These are phyloP conservation scores for Phialocephala subalpina DNA, from an alignment of 2,329 filamentous ascomycete species.

Conservation along the genomic window DNA sequence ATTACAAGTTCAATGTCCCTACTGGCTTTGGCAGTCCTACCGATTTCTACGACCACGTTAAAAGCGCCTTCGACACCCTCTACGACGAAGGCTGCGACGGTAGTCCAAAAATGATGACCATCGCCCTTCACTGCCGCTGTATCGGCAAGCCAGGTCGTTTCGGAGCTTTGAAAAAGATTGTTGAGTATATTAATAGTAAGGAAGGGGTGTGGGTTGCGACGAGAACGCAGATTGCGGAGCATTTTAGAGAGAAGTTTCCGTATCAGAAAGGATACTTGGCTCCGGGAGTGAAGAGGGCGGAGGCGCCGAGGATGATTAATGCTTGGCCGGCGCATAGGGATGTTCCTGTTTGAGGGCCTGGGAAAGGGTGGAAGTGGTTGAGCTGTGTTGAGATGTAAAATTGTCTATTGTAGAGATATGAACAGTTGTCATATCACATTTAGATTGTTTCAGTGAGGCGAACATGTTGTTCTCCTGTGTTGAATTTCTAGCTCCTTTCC, in stretches of 20 bases:
- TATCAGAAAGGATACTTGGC: constrained; percentile 35
- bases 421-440: not conserved
- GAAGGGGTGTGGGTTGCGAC: constrained; percentile 63
- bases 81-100: constrained; percentile 52
- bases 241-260: constrained; percentile 48
- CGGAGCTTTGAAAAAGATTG: constrained; percentile 58
- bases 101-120: constrained; percentile 64
- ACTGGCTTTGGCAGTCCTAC: constrained; percentile 37
- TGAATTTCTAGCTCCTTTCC: no score
- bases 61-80: constrained; percentile 61
- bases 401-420: not conserved
- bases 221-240: constrained; percentile 58
- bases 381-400: not conserved
- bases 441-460: no score
- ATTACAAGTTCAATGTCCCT: constrained; percentile 42
- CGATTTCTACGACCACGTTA: constrained; percentile 49
- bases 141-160: constrained; percentile 60
- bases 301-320: constrained; percentile 30
- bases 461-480: no score
- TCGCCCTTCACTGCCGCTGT: constrained; percentile 61
- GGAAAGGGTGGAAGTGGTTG: not conserved
- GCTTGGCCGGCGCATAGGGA: constrained; percentile 38
- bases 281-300: constrained; percentile 37
- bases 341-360: constrained; percentile 27
- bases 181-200: constrained; percentile 60